phyloP scores from a whole-genome alignment of 2,329 filamentous ascomycete species.

The Colletotrichum abscissum region DNA sequence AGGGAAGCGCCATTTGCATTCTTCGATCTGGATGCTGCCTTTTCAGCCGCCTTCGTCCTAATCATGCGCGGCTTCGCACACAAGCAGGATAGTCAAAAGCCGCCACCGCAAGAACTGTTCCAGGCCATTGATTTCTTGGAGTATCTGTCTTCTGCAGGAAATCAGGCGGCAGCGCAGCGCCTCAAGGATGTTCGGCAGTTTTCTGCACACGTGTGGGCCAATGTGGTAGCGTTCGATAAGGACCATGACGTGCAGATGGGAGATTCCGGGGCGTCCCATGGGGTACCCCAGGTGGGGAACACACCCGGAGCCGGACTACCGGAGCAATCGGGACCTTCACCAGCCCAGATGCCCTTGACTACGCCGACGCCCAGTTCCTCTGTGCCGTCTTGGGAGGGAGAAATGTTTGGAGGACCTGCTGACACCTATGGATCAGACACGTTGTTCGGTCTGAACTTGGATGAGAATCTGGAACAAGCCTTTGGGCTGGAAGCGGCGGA shows the following conservation, averaged over 20 bases:
- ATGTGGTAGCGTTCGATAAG: conserved; percentile 33
- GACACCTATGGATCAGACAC: conserved; percentile 27
- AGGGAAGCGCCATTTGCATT: conserved; percentile 40
- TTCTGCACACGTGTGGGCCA: conserved; percentile 41
- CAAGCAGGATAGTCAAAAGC: conserved; percentile 35
- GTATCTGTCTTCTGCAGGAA: conserved; percentile 40
- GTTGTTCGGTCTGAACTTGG: conserved; percentile 35
- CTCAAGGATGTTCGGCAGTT: conserved; percentile 42
- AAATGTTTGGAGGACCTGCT: conserved; percentile 26
- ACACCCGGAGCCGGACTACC: background rate
- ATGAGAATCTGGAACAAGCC: conserved; percentile 39
- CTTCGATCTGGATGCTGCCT: conserved; percentile 43
- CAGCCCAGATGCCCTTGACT: conserved; percentile 16
- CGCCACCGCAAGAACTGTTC: conserved; percentile 40
- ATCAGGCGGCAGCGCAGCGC: conserved; percentile 40
- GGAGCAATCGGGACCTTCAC: background rate
- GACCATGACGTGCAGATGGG: conserved; percentile 30
- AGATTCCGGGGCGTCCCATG: conserved; percentile 37
- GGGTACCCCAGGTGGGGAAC: conserved; percentile 1
- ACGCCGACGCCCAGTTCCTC: conserved; percentile 25
- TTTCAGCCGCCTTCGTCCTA: conserved; percentile 43
- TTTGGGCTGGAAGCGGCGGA: conserved; percentile 39
- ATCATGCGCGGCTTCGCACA: conserved; percentile 44
- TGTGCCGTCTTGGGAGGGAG: conserved; percentile 31
- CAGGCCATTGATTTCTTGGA: conserved; percentile 39